Conservation (phyloP, 23 red algal genomes). For the Gracilaria caudata region DNA sequence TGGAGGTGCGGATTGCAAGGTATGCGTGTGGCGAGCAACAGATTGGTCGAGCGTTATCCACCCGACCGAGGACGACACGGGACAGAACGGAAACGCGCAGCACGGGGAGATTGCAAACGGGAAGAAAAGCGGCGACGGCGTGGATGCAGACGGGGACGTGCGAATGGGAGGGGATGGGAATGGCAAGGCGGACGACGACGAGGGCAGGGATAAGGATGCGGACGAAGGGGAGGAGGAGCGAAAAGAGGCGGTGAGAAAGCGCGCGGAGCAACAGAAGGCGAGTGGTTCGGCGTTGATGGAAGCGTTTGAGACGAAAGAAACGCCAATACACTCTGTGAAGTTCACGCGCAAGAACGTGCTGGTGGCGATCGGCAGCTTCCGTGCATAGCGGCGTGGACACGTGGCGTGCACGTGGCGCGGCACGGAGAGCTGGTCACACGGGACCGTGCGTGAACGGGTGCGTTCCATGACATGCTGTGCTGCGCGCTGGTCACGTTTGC, state of each 20-base stretch:
- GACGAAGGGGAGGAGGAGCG: slow-evolving; percentile 18
- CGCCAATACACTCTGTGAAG: slow-evolving; percentile 71
- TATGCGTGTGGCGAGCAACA: slow-evolving; percentile 68
- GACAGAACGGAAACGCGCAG: neutral
- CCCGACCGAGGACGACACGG: slow-evolving; percentile 3
- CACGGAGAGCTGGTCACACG: neutral
- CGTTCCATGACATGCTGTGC: neutral
- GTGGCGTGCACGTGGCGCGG: neutral
- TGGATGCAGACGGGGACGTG: slow-evolving; percentile 16
- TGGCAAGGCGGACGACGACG: neutral
- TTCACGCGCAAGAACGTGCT: slow-evolving; percentile 90
- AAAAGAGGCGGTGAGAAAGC: slow-evolving; percentile 36
- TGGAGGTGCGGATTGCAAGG: slow-evolving; percentile 60
- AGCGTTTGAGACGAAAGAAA: slow-evolving; percentile 80
- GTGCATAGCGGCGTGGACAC: neutral
- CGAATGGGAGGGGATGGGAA: neutral
- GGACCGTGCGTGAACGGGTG: neutral
- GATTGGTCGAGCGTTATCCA: slow-evolving; percentile 41
- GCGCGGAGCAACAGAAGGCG: neutral
- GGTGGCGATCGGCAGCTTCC: slow-evolving; percentile 72
- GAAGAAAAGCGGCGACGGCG: neutral
- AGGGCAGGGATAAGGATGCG: slow-evolving; percentile 12
- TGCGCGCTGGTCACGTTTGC: slow-evolving; percentile 18
- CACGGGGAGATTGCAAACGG: slow-evolving; percentile 1
- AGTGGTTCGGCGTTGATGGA: slow-evolving; percentile 21